Percentiles rank a stretch among this genome's conserved stretches.
Conservation (phyloP, 2,329 filamentous ascomycete genomes). For the Neofusicoccum sp. region DNA sequence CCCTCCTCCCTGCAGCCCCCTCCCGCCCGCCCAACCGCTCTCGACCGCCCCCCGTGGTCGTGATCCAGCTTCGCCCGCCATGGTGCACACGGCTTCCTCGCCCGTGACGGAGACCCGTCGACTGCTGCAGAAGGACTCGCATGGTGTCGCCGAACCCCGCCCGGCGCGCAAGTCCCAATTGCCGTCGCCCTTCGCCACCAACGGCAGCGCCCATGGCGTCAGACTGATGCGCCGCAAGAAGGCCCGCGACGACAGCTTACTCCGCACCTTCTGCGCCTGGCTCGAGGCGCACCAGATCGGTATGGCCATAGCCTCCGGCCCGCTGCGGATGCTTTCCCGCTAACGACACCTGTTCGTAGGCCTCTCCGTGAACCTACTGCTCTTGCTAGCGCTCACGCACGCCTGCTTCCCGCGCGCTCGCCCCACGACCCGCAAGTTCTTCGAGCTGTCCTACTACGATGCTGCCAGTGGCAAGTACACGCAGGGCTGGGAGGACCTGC, state of each 20-base stretch:
- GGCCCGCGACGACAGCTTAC: constrained; percentile 63
- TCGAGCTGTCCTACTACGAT: constrained; percentile 83
- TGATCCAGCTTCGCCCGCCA: constrained; percentile 11
- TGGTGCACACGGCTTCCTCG: constrained; percentile 16
- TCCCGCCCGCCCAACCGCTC: background rate
- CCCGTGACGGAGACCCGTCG: constrained; percentile 16
- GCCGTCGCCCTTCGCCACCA: background rate
- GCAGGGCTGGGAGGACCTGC: constrained; percentile 77
- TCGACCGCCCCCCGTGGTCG: constrained; percentile 6
- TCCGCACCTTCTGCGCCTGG: constrained; percentile 66
- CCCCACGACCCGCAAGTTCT: constrained; percentile 81
- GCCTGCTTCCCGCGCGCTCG: constrained; percentile 79
- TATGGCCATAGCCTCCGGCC: constrained; percentile 49
- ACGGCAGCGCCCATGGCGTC: constrained; percentile 15
- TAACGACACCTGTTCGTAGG: constrained; percentile 51
- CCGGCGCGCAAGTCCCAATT: constrained; percentile 5
- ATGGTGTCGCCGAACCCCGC: background rate
- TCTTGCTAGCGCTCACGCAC: constrained; percentile 81
- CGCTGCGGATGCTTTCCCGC: background rate
- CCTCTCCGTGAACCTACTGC: constrained; percentile 81
- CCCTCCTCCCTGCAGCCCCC: constrained; percentile 1
- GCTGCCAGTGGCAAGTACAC: constrained; percentile 68
- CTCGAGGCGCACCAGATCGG: constrained; percentile 80
- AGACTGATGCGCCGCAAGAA: constrained; percentile 61
- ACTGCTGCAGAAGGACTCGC: constrained; percentile 17